Base-by-base conservation (phyloP, 2,329 filamentous ascomycete genomes). In the Apiospora marii region DNA sequence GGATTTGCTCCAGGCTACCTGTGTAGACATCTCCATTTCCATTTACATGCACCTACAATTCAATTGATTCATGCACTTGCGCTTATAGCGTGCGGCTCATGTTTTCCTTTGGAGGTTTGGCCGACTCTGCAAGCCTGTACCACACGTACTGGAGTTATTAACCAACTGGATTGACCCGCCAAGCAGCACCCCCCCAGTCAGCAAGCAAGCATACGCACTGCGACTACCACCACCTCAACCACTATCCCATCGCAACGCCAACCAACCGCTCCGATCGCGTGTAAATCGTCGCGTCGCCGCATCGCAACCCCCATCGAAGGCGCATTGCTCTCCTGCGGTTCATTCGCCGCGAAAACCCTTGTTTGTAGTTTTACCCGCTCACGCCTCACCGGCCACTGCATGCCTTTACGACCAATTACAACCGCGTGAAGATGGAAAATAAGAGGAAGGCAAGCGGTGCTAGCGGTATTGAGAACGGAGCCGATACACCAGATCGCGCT, bases 401-500 rank as follows among this genome's bases (percentile, higher is more conserved):
- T 74, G 73, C 73, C 34, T 68, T 34, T 70, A 53, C 41, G 30
- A 73, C 71, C 69, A 14, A 69, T 72, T 74, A 69, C 68, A 70
- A 46, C 67, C 68, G 69, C 51, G 71, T 74, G 75, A 81, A 74
- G 67, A 90, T 90, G 88, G 88, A 90, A 75, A 84, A 83, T 79
- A 90, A 90, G 82, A 86, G 88, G 76, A 90, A 90, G 78, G 86
- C 87, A 49, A 81, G 80, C 74, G 79, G 81, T 76, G 79, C 80
- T 69, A 86, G 86, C 78, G 84, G 85, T 74, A 80, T 81, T 72
- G 83, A 83, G 72, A 74, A 80, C 69, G 82, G 69, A 43, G 75
- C 82, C 67, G 87, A 89, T 72, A 81, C 82, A 72, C 85, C 87
- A 70, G 87, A 90, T 77, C 87, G 88, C 78, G 85, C 85, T 71